Base-by-base conservation (phyloP, 176 grass and related monocot species). In the Bromus sterilis region DNA sequence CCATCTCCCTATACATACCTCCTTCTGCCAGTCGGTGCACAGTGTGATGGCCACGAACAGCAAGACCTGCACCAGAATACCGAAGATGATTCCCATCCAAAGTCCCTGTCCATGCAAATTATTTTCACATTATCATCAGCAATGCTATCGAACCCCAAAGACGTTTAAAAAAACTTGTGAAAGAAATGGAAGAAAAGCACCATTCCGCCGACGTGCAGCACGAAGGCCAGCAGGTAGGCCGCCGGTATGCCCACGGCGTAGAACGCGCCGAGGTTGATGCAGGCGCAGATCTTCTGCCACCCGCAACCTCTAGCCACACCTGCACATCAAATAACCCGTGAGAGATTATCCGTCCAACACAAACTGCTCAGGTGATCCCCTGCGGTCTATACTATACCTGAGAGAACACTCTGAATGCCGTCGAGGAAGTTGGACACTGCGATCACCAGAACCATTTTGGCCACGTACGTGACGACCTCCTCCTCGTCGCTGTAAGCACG, bases 251-350 rank as follows among this genome's bases (percentile, higher is more conserved):
- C 91, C 0, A 89, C 71, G 4, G 74, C 21, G 59, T 97, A 93
- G 76, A 71, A 97, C 9, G 91, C 86, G 35, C 87, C 89, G 26
- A 97, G 86, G 76, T 97, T 93, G 29, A 97, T 69, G 2, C 43
- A 61, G 13, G 94, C 89, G 2, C 91, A 87, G 30, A 91, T 89
- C 69, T 93, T 89, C 78, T 97, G 91, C 94, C 91, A 86, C 25
- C 94, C 94, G 16, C 84, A 91, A 7, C 94, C 94, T 86, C 94
- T 89, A 0, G 79, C 86, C 34, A 93, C 94, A 26, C 94, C 91
- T 97, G 15, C 20, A 56, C 26, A 61, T 7, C 13, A 31, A 18
- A 1, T 16, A 7, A 18, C 8, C 14, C 28, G 15, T 62, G 59
- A 62, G 59, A 49, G 5, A 13, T 5, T 29, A 59, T 12, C 2